phyloP scores from a whole-genome alignment of 371 early-diverging fungal genomes.

The Mortierella sp. region DNA sequence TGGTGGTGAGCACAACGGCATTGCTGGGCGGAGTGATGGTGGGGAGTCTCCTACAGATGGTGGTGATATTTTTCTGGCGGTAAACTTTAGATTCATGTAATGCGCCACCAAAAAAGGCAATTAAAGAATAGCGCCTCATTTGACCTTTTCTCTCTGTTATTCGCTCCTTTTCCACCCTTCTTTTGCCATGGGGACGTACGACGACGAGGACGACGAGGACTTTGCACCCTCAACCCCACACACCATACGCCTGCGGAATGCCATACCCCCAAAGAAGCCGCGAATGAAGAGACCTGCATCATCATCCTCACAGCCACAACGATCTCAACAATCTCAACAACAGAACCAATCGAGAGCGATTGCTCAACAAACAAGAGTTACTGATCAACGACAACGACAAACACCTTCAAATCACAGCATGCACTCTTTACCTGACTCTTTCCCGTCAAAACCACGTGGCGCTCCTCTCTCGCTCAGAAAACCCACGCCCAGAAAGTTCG shows the following conservation, averaged over 20 bases:
- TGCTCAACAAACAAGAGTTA: background rate
- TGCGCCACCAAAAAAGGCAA: background rate
- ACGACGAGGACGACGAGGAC: slow-evolving; percentile 25
- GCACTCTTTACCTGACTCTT: background rate
- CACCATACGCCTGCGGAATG: slow-evolving; percentile 13
- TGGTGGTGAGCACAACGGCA: slow-evolving; percentile 35
- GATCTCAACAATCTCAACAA: background rate
- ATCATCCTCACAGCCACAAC: background rate
- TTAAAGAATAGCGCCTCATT: background rate
- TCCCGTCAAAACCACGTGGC: background rate
- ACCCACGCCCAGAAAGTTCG: background rate
- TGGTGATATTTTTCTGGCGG: slow-evolving; percentile 11
- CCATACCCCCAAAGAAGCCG: background rate
- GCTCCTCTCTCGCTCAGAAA: slow-evolving; percentile 5
- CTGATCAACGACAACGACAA: background rate
- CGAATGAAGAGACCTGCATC: background rate
- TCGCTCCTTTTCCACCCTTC: background rate
- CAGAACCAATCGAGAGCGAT: background rate
- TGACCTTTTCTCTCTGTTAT: background rate
- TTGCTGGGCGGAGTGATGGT: slow-evolving; percentile 45
- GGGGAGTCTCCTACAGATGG: slow-evolving; percentile 42
- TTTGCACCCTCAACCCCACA: slow-evolving; percentile 27
- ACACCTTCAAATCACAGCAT: background rate
- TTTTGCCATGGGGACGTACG: slow-evolving; percentile 7
- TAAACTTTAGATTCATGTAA: background rate